Base-by-base conservation (phyloP, 306 rosid species). In the Prunus persica region DNA sequence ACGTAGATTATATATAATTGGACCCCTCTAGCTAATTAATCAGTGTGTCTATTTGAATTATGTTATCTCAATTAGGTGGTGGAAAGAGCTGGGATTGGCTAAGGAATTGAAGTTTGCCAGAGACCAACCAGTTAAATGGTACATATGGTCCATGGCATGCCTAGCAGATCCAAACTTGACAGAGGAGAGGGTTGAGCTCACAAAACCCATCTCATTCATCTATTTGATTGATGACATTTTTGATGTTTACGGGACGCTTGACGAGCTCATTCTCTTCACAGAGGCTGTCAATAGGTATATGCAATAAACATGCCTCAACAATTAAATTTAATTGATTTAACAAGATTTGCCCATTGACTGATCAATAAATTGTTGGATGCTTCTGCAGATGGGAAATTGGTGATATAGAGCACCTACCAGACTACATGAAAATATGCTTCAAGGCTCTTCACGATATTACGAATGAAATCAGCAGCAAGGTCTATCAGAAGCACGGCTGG, bases 91-190 rank as follows among this genome's bases (percentile, higher is more conserved):
- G 65, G 97, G 89, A 16, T 83, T 90, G 77, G 82, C 78, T 0
- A 81, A 82, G 24, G 87, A 88, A 61, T 72, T 93, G 65, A 75
- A 54, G 51, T 76, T 77, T 71, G 93, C 88, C 0, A 87, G 96
- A 78, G 87, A 88, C 55, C 91, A 90, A 64, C 96, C 96, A 19
- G 75, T 89, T 0, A 93, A 90, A 86, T 93, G 98, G 98, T 85
- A 89, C 75, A 51, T 82, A 1, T 87, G 89, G 81, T 83, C 94
- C 4, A 25, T 89, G 81, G 91, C 85, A 57, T 80, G 88, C 69
- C 83, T 86, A 6, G 7, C 83, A 8, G 88, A 86, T 84, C 91
- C 88, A 27, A 65, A 18, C 49, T 68, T 79, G 22, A 80, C 94
- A 22, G 77, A 87, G 61, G 81, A 87, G 80, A 89, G 96, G 73